These are phyloP conservation scores for Beauveria asiatica DNA, from an alignment of 2,329 filamentous ascomycete species.

Conservation along the genomic window DNA sequence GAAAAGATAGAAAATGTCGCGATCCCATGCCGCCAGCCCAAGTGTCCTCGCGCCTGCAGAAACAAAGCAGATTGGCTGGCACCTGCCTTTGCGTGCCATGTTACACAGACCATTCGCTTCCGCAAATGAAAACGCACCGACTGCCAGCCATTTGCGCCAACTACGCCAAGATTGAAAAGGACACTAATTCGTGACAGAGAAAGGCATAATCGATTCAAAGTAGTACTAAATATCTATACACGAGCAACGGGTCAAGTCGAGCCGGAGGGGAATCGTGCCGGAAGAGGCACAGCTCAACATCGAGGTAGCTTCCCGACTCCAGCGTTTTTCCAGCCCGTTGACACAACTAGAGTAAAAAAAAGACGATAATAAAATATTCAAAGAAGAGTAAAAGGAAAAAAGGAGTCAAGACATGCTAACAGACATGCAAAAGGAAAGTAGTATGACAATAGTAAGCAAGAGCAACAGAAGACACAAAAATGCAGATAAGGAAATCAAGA, in stretches of 20 bases:
- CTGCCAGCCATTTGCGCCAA: neutral
- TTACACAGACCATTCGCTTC: neutral
- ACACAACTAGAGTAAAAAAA: slow-evolving; percentile 7
- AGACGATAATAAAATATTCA: slow-evolving; percentile 35
- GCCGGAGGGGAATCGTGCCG: slow-evolving; percentile 13
- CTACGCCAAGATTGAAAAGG: neutral
- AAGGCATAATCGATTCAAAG: slow-evolving; percentile 23
- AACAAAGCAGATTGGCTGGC: neutral
- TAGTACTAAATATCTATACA: slow-evolving; percentile 28
- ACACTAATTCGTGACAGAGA: slow-evolving; percentile 14
- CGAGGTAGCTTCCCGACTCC: neutral
- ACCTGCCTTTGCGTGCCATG: neutral
- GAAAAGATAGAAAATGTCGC: neutral
- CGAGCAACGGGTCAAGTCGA: slow-evolving; percentile 23
- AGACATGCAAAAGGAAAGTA: slow-evolving; percentile 19
- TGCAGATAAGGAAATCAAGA: slow-evolving; percentile 8
- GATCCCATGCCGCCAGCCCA: neutral
- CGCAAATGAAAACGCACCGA: neutral
- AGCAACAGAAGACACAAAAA: slow-evolving; percentile 8
- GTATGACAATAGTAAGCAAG: slow-evolving; percentile 15
- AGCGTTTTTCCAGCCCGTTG: slow-evolving; percentile 7
- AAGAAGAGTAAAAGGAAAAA: slow-evolving; percentile 51
- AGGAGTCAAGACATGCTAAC: slow-evolving; percentile 18
- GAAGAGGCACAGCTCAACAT: neutral
- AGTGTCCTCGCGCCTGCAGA: neutral